Conservation (phyloP, 257 asterid genomes). For the Hygrophila difformis region DNA sequence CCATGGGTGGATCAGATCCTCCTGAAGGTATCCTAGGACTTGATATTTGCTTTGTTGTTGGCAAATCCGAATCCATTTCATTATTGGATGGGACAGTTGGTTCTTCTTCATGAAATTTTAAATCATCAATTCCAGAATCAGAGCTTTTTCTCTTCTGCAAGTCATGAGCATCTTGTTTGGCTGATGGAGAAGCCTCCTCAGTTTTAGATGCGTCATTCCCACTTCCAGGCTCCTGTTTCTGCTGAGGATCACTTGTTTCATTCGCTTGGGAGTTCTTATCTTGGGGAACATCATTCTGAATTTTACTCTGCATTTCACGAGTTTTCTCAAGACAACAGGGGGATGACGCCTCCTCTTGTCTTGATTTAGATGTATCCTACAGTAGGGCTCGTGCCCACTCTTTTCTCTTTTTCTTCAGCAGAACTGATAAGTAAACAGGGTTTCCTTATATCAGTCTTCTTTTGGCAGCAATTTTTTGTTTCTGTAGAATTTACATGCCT, state of each 20-base stretch:
- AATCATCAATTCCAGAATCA: conserved; percentile 18
- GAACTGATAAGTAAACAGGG: no score
- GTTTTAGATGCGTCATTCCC: conserved; percentile 23
- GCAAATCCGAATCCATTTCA: conserved; percentile 20
- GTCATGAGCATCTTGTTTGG: conserved; percentile 28
- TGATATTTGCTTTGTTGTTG: conserved; percentile 23
- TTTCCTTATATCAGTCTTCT: no score
- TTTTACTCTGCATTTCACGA: conserved; percentile 15
- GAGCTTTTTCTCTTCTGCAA: conserved; percentile 22
- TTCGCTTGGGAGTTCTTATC: conserved; percentile 21
- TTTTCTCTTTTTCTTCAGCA: no score
- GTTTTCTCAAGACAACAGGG: conserved; percentile 7
- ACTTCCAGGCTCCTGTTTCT: conserved; percentile 25
- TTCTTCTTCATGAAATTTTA: conserved; percentile 22
- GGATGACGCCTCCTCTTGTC: no score
- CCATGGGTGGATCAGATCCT: conserved; percentile 28
- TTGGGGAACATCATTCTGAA: conserved; percentile 19
- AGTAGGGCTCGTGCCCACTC: no score
- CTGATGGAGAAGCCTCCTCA: conserved; percentile 26
- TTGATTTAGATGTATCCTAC: no score
- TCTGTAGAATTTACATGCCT: no score
- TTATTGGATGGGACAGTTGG: conserved; percentile 10
- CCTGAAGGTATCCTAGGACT: conserved; percentile 16
- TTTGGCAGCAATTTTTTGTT: no score
- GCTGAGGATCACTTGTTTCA: conserved; percentile 20